Percentiles rank a stretch among this genome's conserved stretches.
These are phyloP conservation scores for Boletus mariae DNA, from an alignment of 1,284 basidiomycete species.

Conservation along the genomic window DNA sequence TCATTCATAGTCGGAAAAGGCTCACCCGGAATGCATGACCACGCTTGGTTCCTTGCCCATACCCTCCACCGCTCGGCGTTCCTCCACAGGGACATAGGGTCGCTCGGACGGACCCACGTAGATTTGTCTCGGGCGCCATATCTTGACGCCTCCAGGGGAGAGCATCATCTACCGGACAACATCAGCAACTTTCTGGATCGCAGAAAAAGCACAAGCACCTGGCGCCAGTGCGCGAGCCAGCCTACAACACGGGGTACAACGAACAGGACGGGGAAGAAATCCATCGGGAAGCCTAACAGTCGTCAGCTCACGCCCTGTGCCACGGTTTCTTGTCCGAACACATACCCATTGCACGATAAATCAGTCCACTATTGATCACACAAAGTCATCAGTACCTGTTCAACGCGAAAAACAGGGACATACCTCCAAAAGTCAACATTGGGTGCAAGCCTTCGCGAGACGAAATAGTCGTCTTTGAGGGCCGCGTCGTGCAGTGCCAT, in stretches of 20 bases:
- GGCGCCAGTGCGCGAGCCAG: slow-evolving; percentile 86
- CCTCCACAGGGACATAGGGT: slow-evolving; percentile 64
- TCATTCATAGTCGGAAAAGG: slow-evolving; percentile 17
- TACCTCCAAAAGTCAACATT: slow-evolving; percentile 80
- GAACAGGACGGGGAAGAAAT: slow-evolving; percentile 89
- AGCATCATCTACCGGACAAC: slow-evolving; percentile 70
- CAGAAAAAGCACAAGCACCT: slow-evolving; percentile 38
- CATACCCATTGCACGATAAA: slow-evolving; percentile 84
- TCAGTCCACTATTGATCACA: slow-evolving; percentile 57
- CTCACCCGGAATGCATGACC: slow-evolving; percentile 77
- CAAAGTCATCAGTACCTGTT: not conserved
- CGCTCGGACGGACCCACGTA: slow-evolving; percentile 73
- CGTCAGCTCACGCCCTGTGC: not conserved
- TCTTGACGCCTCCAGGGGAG: slow-evolving; percentile 81
- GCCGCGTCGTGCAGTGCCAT: slow-evolving; percentile 85
- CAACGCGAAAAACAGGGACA: not conserved
- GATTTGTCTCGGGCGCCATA: slow-evolving; percentile 85
- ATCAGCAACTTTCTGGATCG: slow-evolving; percentile 9
- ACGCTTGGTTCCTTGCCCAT: slow-evolving; percentile 56
- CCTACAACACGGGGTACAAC: slow-evolving; percentile 86
- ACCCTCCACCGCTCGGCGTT: slow-evolving; percentile 54
- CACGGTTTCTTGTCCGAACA: not conserved
- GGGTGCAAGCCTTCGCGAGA: slow-evolving; percentile 69
- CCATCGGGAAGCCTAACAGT: slow-evolving; percentile 74
- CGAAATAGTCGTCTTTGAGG: slow-evolving; percentile 84